Evolutionary conservation across 2,329 filamentous ascomycete species (phyloP), one percentile per base, ranked within the genome.

Genomic region (Bisporella sp.): DNA sequence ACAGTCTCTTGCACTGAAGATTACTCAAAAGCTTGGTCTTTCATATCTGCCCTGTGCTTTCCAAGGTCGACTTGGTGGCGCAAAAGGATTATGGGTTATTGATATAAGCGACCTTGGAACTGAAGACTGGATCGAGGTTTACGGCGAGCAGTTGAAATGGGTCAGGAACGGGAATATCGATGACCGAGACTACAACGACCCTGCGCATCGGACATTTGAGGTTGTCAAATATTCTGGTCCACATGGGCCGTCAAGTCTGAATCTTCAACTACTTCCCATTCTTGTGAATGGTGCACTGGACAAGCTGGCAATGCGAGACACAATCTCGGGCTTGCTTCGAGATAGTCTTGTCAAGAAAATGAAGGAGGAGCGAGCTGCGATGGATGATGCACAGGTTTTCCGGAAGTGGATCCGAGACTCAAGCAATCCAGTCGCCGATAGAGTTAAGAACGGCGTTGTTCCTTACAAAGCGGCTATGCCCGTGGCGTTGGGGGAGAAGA

Each of bases 11-110:
- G 82, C 79, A 0, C 62, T 66, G 1, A 69, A 69, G 41, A 72
- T 89, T 5, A 73, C 76, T 30, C 61, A 71, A 1, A 54, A 54
- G 0, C 70, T 86, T 6, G 76, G 75, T 0, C 65, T 84, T 0
- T 57, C 63, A 0, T 72, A 77, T n/a, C 63, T 78, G 0, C 85
- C 85, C 0, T 78, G 78, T 33, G 82, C 76, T 0, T 82, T 84
- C 43, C 87, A 92, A 64, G 86, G 73, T 1, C 77, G 88, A 0
- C 77, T 91, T 35, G 84, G 81, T 7, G 79, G 84, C 13, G 84
- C 84, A 0, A 92, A 92, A 64, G 88, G 87, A 0, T 72, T 91
- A 56, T 91, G 86, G 87, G 74, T 85, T 44, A 66, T 84, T 5
- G 81, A 85, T 56, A 21, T 30, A 2, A 69, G 72, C 0, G 60